Conservation (phyloP, 768 basidiomycete genomes). For the Dioszegia crocea region DNA sequence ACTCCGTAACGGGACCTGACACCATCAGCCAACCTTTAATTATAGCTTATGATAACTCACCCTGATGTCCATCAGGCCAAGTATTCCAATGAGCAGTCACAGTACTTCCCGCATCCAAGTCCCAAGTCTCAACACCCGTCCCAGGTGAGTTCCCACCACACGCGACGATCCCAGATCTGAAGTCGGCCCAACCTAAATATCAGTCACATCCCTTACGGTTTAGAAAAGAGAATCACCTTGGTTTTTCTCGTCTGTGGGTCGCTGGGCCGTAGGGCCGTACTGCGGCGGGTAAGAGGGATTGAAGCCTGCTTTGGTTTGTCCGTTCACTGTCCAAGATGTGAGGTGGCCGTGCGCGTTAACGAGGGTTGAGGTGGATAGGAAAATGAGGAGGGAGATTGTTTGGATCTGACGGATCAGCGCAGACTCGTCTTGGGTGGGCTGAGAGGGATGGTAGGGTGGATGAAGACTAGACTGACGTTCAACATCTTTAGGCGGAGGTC, state of each 20-base stretch:
- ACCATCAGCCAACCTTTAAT: no score
- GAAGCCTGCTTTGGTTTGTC: not conserved
- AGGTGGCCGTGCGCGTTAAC: not conserved
- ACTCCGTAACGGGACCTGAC: no score
- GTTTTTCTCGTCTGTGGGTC: not conserved
- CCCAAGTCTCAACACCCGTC: not conserved
- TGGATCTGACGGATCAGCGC: not conserved
- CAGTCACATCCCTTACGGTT: not conserved
- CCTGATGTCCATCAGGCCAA: not conserved
- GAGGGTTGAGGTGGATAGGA: not conserved
- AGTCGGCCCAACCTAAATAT: not conserved
- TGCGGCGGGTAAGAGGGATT: not conserved
- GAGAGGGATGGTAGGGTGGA: no score
- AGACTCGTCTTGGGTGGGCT: no score
- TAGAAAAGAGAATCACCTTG: not conserved
- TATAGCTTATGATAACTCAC: not conserved
- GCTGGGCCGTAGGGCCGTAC: not conserved
- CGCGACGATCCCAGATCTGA: not conserved
- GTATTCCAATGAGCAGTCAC: not conserved
- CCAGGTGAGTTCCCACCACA: not conserved
- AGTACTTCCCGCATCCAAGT: not conserved
- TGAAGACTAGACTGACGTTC: no score
- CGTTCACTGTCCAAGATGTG: conserved; percentile 1
- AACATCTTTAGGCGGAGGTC: no score
- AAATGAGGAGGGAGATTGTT: not conserved